Conservation (phyloP, 1,139 yeast genomes). For the Yamadazyma aaseri region DNA sequence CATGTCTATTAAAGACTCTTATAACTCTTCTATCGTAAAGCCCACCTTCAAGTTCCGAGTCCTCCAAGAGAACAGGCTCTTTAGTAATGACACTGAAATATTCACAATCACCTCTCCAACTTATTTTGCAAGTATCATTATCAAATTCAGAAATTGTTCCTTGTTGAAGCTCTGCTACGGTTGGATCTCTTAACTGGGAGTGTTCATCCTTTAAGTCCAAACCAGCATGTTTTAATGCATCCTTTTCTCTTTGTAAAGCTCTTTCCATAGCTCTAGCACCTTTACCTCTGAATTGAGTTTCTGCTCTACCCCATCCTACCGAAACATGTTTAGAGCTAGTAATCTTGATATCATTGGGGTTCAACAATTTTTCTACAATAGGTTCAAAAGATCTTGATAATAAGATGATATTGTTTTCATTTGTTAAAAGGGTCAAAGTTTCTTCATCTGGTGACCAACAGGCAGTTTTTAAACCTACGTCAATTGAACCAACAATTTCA, state of each 20-base stretch:
- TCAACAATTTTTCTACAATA: conserved; percentile 59
- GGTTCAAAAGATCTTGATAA: conserved; percentile 82
- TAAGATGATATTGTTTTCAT: conserved; percentile 58
- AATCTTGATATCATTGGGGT: conserved; percentile 58
- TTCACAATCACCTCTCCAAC: conserved; percentile 97
- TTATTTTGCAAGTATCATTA: conserved; percentile 43
- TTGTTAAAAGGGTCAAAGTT: conserved; percentile 67
- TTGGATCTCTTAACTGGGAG: conserved; percentile 76
- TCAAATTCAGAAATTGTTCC: conserved; percentile 65
- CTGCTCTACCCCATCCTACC: conserved; percentile 98
- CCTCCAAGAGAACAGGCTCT: conserved; percentile 49
- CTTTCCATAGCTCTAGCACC: conserved; percentile 85
- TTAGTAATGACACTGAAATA: conserved; percentile 68
- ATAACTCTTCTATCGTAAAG: conserved; percentile 66
- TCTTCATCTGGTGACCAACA: conserved; percentile 94
- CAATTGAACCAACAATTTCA: conserved; percentile 84
- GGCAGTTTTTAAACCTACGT: conserved; percentile 71
- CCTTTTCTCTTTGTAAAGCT: conserved; percentile 65
- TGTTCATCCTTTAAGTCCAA: conserved; percentile 59
- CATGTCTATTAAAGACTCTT: conserved; percentile 80
- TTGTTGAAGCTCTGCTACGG: conserved; percentile 70
- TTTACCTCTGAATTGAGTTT: conserved; percentile 93
- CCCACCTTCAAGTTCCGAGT: conserved; percentile 30
- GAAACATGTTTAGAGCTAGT: conserved; percentile 81
- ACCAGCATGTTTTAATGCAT: conserved; percentile 66